These are phyloP conservation scores for Solanum boliviense DNA, from an alignment of 257 asterid genomes.

Conservation along the genomic window DNA sequence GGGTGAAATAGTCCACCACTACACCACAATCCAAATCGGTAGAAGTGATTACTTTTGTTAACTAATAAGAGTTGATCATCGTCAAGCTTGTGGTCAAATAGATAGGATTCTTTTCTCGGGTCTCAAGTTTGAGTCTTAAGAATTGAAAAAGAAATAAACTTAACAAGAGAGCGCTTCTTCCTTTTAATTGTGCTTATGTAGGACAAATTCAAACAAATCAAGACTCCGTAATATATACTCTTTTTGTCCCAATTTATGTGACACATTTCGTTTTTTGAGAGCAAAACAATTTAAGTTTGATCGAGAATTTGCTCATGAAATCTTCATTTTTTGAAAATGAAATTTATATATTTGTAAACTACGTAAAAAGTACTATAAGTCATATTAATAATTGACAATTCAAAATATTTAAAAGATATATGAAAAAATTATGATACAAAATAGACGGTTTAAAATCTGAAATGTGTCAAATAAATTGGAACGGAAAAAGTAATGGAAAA, in stretches of 20 bases:
- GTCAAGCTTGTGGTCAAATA: neutral
- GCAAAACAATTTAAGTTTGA: too few species aligned
- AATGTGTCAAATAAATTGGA: too few species aligned
- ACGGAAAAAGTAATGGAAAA: fast-evolving
- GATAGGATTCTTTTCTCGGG: neutral
- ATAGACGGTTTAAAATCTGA: too few species aligned
- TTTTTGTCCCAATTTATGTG: fast-evolving
- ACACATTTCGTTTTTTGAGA: too few species aligned
- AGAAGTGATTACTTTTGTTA: neutral
- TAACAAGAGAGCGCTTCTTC: fast-evolving
- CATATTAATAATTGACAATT: neutral
- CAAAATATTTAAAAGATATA: too few species aligned
- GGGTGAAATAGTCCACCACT: fast-evolving
- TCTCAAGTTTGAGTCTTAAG: neutral
- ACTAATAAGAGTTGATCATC: neutral
- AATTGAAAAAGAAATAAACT: neutral
- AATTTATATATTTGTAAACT: too few species aligned
- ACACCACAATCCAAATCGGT: too few species aligned
- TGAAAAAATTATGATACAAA: too few species aligned
- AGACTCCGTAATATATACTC: neutral
- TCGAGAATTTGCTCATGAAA: too few species aligned
- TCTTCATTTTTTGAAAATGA: too few species aligned
- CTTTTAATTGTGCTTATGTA: neutral
- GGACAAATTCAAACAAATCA: neutral
- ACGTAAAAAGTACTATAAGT: too few species aligned